Evolutionary conservation across 2,329 filamentous ascomycete genomes (phyloP).

Genomic region (Pestalotiopsis fici): DNA sequence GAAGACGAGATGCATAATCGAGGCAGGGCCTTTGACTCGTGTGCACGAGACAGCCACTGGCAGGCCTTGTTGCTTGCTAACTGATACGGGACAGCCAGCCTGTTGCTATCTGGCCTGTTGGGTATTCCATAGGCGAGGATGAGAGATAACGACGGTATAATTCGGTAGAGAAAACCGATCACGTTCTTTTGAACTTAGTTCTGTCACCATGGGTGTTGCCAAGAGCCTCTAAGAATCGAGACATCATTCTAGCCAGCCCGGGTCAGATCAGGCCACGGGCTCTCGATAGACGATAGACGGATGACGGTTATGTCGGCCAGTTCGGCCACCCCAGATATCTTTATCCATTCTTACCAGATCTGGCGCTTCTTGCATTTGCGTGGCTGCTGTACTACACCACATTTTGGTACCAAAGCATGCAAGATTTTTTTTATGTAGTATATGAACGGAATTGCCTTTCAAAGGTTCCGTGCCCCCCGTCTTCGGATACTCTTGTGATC

Average conservation of each 20-base stretch:
- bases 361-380: not conserved
- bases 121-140: not conserved
- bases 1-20: not conserved
- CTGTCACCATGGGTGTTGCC: not conserved
- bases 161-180: not conserved
- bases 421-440: not conserved
- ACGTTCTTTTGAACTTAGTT: not conserved
- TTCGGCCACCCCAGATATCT: not conserved
- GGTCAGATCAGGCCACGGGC: no score
- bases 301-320: not conserved
- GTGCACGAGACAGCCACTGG: not conserved
- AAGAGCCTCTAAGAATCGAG: not conserved
- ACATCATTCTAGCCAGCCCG: not conserved
- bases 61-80: no score
- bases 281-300: no score
- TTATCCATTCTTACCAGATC: no score
- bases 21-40: conserved; percentile 3
- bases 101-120: not conserved
- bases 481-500: no score
- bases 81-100: no score
- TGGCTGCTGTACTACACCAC: not conserved
- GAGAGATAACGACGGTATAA: not conserved
- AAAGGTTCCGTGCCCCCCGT: not conserved
- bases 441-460: not conserved
- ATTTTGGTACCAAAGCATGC: not conserved